Evolutionary conservation across 2,329 filamentous ascomycete genomes (phyloP).

Genomic region (Penicillium sclerotigenum): DNA sequence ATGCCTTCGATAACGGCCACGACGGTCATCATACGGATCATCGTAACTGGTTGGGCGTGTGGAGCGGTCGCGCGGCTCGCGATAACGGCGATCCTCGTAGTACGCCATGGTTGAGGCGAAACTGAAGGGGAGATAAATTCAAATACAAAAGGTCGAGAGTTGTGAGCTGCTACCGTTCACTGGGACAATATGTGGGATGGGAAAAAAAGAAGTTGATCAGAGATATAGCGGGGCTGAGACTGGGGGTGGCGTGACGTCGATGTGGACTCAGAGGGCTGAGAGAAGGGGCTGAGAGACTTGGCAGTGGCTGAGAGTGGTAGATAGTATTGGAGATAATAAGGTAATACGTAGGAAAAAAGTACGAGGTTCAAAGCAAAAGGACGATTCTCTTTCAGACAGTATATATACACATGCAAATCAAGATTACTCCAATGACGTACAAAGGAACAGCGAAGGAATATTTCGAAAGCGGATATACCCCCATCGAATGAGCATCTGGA

Average conservation of each 20-base stretch:
- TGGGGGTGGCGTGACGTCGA: conserved; percentile 28
- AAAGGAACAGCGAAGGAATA: not conserved
- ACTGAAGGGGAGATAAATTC: not conserved
- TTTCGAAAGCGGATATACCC: not conserved
- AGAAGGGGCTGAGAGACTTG: conserved; percentile 6
- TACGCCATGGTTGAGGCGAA: conserved; percentile 32
- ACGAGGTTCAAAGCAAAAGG: not conserved
- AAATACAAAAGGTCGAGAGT: conserved; percentile 7
- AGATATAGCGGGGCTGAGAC: conserved; percentile 17
- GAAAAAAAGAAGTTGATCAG: conserved; percentile 9
- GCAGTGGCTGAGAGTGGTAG: conserved; percentile 7
- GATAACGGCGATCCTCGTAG: conserved; percentile 35
- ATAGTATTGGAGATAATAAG: not conserved
- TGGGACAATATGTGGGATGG: conserved; percentile 10
- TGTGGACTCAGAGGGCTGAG: conserved; percentile 16
- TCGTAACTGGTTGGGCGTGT: conserved; percentile 27
- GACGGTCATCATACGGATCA: conserved; percentile 30
- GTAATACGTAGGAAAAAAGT: not conserved
- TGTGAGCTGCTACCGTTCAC: conserved; percentile 19
- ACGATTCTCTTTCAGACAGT: not conserved
- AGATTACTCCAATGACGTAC: conserved; percentile 1
- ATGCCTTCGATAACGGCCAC: conserved; percentile 12
- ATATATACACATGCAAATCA: conserved; percentile 4
- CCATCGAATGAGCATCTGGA: conserved; percentile 6
- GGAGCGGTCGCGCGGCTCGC: conserved; percentile 31